Conservation (phyloP, 148 eudicot species). For the Limonium bicolor region DNA sequence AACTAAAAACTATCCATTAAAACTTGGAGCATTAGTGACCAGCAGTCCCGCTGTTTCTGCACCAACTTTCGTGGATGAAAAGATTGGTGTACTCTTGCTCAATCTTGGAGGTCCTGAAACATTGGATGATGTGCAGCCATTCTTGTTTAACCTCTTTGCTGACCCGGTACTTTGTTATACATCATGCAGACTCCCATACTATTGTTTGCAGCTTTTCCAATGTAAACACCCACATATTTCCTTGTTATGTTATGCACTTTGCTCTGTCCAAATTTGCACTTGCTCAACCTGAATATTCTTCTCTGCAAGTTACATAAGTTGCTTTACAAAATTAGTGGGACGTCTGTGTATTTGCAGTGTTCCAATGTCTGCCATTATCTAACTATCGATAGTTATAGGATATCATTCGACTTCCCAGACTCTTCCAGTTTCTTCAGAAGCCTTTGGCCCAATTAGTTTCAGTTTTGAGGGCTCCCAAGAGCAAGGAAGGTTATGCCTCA, state of each 20-base stretch:
- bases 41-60: slow-evolving; percentile 28
- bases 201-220: background rate
- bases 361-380: slow-evolving; percentile 8
- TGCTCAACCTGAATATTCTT: background rate
- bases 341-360: background rate
- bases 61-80: slow-evolving; percentile 39
- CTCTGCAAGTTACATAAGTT: background rate
- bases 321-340: background rate
- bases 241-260: background rate
- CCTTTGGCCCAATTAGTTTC: slow-evolving; percentile 94
- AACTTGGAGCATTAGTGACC: slow-evolving; percentile 40
- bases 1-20: slow-evolving; percentile 19
- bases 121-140: slow-evolving; percentile 94
- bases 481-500: slow-evolving; percentile 99
- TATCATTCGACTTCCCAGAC: slow-evolving; percentile 84
- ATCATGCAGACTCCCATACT: background rate
- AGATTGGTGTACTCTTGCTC: slow-evolving; percentile 73
- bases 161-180: slow-evolving; percentile 62
- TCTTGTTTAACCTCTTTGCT: slow-evolving; percentile 89
- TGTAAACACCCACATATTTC: background rate
- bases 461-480: slow-evolving; percentile 86
- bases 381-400: slow-evolving; percentile 46
- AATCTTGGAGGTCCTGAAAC: slow-evolving; percentile 99
- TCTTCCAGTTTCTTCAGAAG: slow-evolving; percentile 88
- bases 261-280: background rate